Base-by-base conservation (phyloP, 1,139 yeast species). In the Pichia cactophila region DNA sequence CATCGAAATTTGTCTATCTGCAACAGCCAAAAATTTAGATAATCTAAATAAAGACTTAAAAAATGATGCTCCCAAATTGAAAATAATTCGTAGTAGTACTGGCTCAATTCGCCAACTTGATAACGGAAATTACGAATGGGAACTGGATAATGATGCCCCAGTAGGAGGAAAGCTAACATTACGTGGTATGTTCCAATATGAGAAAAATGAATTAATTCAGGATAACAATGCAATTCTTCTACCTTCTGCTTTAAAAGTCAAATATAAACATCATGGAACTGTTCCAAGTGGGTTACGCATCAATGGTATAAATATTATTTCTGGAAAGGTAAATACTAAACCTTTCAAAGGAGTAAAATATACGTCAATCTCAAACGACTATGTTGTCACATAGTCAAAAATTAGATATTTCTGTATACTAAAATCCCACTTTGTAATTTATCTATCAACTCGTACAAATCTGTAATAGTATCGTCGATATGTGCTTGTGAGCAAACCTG, bases 341-440 rank as follows among this genome's bases (percentile, higher is more conserved):
- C 95, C 96, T 0, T 92, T 82, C 71, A 92, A 90, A 64, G 97
- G 98, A 1, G 97, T 90, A 29, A 86, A 90, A 61, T 90, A 90
- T 62, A 69, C 78, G 12, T 81, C 96, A 5, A 69, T 69, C 48
- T 74, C 86, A 0, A 88, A 85, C 0, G 81, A 83, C 51, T 80
- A 70, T 60, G 67, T 80, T 26, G 69, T 81, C 20, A 66, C 83
- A 51, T 69, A 58, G 54, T 6, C 4, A 14, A 9, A 4, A 40
- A 8, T 23, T 29, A 40, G 5, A 26, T 5, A 14, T 40, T 42
- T 42, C 38, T 42, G n/a, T 42, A 23, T 5, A 42, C 23, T 17
- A 7, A 14, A 26, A 42, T 42, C 0, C 78, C 78, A 10, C 54
- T 47, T 36, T 69, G 60, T 20, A 76, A 52, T 38, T 75, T 51